Evolutionary conservation across 805 yeast species (phyloP).

Genomic region (Kuraishia piskuri): DNA sequence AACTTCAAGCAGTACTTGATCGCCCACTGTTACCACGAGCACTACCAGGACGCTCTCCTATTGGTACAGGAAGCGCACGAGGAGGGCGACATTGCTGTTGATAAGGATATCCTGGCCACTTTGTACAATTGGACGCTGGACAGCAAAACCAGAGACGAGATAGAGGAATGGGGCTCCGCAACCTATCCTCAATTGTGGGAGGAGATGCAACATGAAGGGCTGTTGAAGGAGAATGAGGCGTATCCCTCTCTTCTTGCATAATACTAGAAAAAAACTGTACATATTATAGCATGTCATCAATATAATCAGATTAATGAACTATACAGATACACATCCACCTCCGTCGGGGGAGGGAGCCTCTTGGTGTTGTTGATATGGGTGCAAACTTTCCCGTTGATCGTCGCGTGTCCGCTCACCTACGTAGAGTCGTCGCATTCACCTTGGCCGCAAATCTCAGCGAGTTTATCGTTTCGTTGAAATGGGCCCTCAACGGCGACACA

Average conservation of each 20-base stretch:
- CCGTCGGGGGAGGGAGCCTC: too few relatives aligned
- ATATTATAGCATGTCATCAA: not conserved
- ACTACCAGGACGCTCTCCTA: constrained; percentile 45
- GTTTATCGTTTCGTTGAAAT: constrained; percentile 71
- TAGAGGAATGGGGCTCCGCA: constrained; percentile 30
- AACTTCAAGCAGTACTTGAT: constrained; percentile 54
- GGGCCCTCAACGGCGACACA: constrained; percentile 56
- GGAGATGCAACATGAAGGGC: constrained; percentile 19
- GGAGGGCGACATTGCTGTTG: constrained; percentile 28
- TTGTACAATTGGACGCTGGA: constrained; percentile 38
- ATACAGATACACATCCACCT: too few relatives aligned
- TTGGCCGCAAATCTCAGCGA: constrained; percentile 86
- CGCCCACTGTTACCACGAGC: constrained; percentile 64
- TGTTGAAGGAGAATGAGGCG: constrained; percentile 21
- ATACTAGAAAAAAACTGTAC: not conserved
- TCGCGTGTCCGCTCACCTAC: too few relatives aligned
- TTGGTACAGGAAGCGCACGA: constrained; percentile 39
- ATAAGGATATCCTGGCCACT: constrained; percentile 34
- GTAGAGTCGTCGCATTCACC: constrained; percentile 50
- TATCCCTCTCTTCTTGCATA: constrained; percentile 21
- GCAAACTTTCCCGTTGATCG: too few relatives aligned
- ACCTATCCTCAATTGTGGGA: constrained; percentile 29
- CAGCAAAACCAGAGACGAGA: constrained; percentile 22
- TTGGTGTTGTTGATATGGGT: too few relatives aligned
- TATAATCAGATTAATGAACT: too few relatives aligned